These are phyloP conservation scores for Nitzschia sp. DNA, from an alignment of 108 stramenopile genomes.

Conservation along the genomic window DNA sequence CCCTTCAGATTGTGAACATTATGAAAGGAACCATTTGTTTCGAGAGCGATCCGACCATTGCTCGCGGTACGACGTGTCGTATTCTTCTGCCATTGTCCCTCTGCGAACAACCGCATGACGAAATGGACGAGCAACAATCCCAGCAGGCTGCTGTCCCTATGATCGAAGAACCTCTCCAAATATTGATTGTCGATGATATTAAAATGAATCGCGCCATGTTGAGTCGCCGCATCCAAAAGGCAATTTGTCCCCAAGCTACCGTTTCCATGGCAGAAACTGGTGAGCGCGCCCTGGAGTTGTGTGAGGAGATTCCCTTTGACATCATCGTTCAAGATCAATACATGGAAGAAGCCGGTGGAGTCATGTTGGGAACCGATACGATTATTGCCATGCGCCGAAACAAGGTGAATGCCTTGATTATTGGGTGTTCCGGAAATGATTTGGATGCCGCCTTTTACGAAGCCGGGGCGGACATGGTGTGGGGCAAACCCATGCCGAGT, in stretches of 20 bases:
- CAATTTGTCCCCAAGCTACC: conserved; percentile 24
- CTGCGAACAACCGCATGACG: conserved; percentile 25
- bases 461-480: conserved; percentile 62
- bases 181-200: conserved; percentile 44
- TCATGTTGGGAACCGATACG: conserved; percentile 39
- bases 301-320: conserved; percentile 24
- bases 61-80: conserved; percentile 37
- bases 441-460: conserved; percentile 25
- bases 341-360: conserved; percentile 51
- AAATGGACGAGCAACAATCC: neutral
- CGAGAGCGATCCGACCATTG: conserved; percentile 36
- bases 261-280: conserved; percentile 33
- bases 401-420: conserved; percentile 32
- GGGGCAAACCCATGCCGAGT: conserved; percentile 65
- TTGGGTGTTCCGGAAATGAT: conserved; percentile 46
- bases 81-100: conserved; percentile 25
- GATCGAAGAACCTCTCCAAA: conserved; percentile 19
- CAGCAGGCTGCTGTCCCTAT: neutral
- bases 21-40: conserved; percentile 34
- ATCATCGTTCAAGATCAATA: conserved; percentile 44
- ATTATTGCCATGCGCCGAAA: conserved; percentile 33
- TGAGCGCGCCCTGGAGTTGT: conserved; percentile 36
- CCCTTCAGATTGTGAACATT: conserved; percentile 36
- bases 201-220: conserved; percentile 45
- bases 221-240: conserved; percentile 23